Evolutionary conservation across 2,329 filamentous ascomycete genomes (phyloP), one percentile per base, ranked within the genome.

Genomic region (Coniella lustricola): DNA sequence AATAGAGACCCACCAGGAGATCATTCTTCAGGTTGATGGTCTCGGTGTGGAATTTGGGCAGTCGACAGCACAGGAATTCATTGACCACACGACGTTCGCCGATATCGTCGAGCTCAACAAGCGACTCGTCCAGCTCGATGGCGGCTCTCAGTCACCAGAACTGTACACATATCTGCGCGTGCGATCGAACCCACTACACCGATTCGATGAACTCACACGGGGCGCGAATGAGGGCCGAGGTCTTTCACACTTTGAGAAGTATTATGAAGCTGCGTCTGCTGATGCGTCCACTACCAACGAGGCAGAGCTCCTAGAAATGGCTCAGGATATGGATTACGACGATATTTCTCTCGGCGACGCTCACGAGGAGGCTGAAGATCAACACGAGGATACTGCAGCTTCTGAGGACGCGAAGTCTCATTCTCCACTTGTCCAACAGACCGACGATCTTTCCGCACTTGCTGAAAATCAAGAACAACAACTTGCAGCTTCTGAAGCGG

Each of bases 41-140:
- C 67, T 78, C 35, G 73, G 72, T 8, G 63, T 78, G 29, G 74
- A 77, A 58, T 76, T 77, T 59, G 64, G 71, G 17, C 74, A 77
- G 35, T 39, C 52, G 18, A 54, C 52, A 31, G 47, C 52, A 21
- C 35, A 29, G 7, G 49, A 45, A 4, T 54, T 54, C 20, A 46
- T 54, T n/a, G 49, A 54, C 12, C 22, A 31, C 2, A 47, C 49
- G 2, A 52, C 52, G 14, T 52, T 54, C 31, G 45, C 42, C 18
- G 46, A 52, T 14, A 39, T 54, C 13, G 38, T 54, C 37, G 46
- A 54, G 31, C 32, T 54, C 31, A 43, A 52, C 35, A 44, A 47
- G 18, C 40, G 22, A 32, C 49, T 54, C 16, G 39, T 52, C 21
- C 39, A 54, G 39, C 32, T 49, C 4, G 40, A 54, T 37, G 39